Base-by-base conservation (phyloP, 2,329 filamentous ascomycete genomes). In the Sarocladiaceae sp. region DNA sequence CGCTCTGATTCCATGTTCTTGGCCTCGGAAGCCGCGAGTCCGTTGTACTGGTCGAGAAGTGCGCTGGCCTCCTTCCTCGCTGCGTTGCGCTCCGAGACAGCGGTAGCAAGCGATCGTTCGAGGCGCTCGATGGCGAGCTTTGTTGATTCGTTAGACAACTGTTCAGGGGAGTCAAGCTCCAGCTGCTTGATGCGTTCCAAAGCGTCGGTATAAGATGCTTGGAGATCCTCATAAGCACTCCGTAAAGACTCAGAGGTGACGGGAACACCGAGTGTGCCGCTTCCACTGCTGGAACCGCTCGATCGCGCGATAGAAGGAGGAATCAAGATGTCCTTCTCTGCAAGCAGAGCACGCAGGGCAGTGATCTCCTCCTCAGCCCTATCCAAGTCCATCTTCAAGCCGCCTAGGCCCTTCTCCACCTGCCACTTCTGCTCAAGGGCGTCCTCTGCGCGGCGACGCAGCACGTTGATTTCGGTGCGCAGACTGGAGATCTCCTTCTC, bases 391-490 rank as follows among this genome's bases (percentile, higher is more conserved):
- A 95, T 96, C 68, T 95, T 95, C 46, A 97, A 69, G 45, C 90
- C 88, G 43, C 80, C 77, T 2, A 97, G 70, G 15, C 88, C 88
- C 66, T 94, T 94, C 65, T 96, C 91, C 49, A 90, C 91, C 59
- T 94, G 85, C 83, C 88, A 97, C 65, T 97, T 97, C 57, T 95
- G 87, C 58, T 95, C 88, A 12, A 97, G 76, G 13, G 91, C 91
- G 51, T 97, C 91, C 55, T 98, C 91, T 23, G 91, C 91, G 44
- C 93, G 82, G 49, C 83, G 83, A 33, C 93, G 82, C 46, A 98
- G 74, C 13, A 84, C 77, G 43, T 85, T 87, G 50, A 98, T 85
- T 60, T 98, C 93, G 19, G 84, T 81, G 48, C 89, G 83, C 33
- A 97, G 72, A 49, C 76, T 82, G 2, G 76, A 73, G 6, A 97